These are phyloP conservation scores for Hemerocallis citrina DNA, from an alignment of 106 monocot genomes.

Conservation along the genomic window DNA sequence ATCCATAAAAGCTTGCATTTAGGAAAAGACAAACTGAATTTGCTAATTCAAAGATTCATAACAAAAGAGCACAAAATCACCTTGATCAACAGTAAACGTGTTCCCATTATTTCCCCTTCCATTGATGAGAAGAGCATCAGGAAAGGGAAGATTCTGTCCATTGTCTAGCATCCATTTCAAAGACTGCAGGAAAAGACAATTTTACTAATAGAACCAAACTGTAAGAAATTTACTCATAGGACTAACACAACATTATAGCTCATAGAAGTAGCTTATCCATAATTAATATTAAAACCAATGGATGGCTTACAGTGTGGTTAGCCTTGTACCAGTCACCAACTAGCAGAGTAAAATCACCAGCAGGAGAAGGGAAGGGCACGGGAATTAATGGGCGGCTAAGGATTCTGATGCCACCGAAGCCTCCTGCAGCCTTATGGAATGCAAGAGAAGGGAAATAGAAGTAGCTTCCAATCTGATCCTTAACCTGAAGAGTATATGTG, in stretches of 20 bases:
- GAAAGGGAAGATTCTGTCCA: constrained; percentile 9
- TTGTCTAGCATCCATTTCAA: constrained; percentile 12
- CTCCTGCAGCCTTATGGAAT: constrained; percentile 22
- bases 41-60: too few relatives aligned
- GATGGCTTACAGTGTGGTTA: constrained; percentile 10
- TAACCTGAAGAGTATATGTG: constrained; percentile 14
- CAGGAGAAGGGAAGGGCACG: constrained; percentile 13
- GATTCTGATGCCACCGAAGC: constrained; percentile 11
- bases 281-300: not conserved
- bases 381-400: constrained; percentile 8
- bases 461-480: constrained; percentile 26
- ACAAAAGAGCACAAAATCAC: constrained; percentile 5
- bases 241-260: not conserved
- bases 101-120: constrained; percentile 28
- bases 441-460: constrained; percentile 20
- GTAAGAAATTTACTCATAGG: too few relatives aligned
- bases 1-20: too few relatives aligned
- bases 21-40: too few relatives aligned
- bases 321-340: constrained; percentile 30
- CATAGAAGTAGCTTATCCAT: too few relatives aligned
- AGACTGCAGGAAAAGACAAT: not conserved
- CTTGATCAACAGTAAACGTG: constrained; percentile 49
- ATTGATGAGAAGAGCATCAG: constrained; percentile 21
- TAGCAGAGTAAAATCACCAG: constrained; percentile 10
- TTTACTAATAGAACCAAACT: not conserved